Conservation (phyloP, 805 yeast species). For the Priceomyces fermenticarens region DNA sequence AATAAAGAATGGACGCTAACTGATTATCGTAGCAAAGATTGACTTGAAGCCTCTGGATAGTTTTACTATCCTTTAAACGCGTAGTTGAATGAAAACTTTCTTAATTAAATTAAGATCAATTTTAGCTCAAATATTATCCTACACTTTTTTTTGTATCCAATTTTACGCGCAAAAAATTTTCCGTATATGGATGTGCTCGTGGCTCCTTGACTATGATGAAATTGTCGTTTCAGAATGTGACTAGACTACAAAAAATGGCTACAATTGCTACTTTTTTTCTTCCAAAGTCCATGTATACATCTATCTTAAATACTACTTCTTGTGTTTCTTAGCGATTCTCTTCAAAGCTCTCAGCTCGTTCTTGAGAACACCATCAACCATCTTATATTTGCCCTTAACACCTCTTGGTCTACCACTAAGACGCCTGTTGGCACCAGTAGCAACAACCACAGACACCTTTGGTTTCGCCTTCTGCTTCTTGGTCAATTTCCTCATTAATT, state of each 20-base stretch:
- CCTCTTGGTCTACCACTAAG: constrained; percentile 95
- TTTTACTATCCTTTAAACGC: too few relatives aligned
- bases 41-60: background rate
- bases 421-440: constrained; percentile 81
- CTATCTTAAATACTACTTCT: constrained; percentile 33
- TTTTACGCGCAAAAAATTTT: constrained; percentile 1
- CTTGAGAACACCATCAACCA: constrained; percentile 98
- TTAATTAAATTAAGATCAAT: too few relatives aligned
- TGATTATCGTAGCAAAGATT: constrained; percentile 1
- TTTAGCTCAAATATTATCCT: background rate
- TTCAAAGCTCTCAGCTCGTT: constrained; percentile 92
- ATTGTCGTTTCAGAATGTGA: background rate
- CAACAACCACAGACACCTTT: constrained; percentile 84
- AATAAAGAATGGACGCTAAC: constrained; percentile 12
- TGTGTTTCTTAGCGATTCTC: constrained; percentile 84
- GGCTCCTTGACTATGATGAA: background rate
- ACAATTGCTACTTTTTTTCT: too few relatives aligned
- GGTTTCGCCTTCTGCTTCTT: constrained; percentile 73
- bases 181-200: background rate
- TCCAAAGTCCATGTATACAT: too few relatives aligned
- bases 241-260: background rate
- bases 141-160: background rate
- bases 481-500: constrained; percentile 75
- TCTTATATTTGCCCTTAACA: constrained; percentile 94
- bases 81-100: too few relatives aligned